Evolutionary conservation across 306 rosid species (phyloP), one percentile per base, ranked within the genome.

Genomic region (Abrus precatorius): DNA sequence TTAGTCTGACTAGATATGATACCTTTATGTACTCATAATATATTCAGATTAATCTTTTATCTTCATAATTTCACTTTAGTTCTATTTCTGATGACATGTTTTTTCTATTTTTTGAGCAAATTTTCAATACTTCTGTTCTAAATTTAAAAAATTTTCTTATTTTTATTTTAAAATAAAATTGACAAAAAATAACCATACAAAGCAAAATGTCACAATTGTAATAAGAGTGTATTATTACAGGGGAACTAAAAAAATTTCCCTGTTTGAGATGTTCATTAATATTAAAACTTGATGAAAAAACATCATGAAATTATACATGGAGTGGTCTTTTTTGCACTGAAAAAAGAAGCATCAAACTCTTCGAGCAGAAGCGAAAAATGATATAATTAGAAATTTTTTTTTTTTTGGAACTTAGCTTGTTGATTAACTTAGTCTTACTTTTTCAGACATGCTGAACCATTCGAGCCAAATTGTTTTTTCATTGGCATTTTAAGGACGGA

Each of bases 401-500:
- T 38, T 38, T 13, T n/a, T n/a, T n/a, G n/a, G 13, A 32, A 56
- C 70, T 60, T 48, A 78, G 69, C 13, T 78, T 44, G 69, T 62
- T 82, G 75, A 82, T 29, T 38, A 69, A 80, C 72, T 69, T 28
- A 45, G 73, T 75, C 72, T 34, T 78, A 43, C 69, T 66, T 82
- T 82, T 77, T 93, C 91, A n/a, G 99, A 95, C 83, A 95, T 93
- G 99, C 85, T 95, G 82, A 95, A 95, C 87, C 99, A 95, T 93
- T 95, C 99, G 88, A 85, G 84, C 99, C 99, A 68, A 95, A 95
- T 76, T 95, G 99, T 64, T 95, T 91, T 88, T 88, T 95, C 99
- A 95, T 78, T 95, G 99, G 99, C 98, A 97, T 71, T 91, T 85
- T 81, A 95, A 93, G 86, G 99, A 95, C 78, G 97, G 69, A 95